phyloP scores from a whole-genome alignment of 75 land plant genomes.

The Larix kaempferi region DNA sequence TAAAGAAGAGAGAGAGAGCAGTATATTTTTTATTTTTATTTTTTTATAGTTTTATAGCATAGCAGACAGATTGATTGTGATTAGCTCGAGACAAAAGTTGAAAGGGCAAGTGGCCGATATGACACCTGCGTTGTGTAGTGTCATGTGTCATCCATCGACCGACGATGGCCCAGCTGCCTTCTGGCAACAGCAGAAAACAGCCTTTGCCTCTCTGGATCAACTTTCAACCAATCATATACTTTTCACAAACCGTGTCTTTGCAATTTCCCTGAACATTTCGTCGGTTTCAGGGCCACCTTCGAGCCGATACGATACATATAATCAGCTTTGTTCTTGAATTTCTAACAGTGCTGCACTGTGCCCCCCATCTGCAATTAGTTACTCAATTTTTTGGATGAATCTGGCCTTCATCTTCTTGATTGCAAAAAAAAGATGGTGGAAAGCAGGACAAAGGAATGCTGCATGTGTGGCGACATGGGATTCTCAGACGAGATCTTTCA shows the following conservation, averaged over 20 bases:
- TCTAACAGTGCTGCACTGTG: not conserved
- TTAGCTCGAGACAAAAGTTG: not conserved
- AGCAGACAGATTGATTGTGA: not conserved
- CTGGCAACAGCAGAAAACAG: not conserved
- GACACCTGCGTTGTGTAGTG: not conserved
- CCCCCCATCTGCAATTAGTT: not conserved
- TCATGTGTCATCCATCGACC: slow-evolving; percentile 7
- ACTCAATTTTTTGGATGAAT: not conserved
- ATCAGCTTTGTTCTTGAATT: not conserved
- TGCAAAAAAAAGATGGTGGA: not conserved
- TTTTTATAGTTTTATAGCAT: no score
- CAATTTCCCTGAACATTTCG: not conserved
- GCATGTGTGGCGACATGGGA: slow-evolving; percentile 68
- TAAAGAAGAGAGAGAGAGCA: not conserved
- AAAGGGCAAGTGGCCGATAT: not conserved
- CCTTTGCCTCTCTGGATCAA: not conserved
- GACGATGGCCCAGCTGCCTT: slow-evolving; percentile 4
- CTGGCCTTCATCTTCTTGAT: not conserved
- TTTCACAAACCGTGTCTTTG: not conserved
- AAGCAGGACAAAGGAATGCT: slow-evolving; percentile 29
- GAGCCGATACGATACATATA: not conserved
- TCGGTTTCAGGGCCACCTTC: not conserved
- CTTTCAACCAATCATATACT: no score
- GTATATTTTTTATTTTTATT: no score
- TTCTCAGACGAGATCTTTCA: slow-evolving; percentile 38